Base-by-base conservation (phyloP, 2,329 filamentous ascomycete species). In the Botrytis cinerea region DNA sequence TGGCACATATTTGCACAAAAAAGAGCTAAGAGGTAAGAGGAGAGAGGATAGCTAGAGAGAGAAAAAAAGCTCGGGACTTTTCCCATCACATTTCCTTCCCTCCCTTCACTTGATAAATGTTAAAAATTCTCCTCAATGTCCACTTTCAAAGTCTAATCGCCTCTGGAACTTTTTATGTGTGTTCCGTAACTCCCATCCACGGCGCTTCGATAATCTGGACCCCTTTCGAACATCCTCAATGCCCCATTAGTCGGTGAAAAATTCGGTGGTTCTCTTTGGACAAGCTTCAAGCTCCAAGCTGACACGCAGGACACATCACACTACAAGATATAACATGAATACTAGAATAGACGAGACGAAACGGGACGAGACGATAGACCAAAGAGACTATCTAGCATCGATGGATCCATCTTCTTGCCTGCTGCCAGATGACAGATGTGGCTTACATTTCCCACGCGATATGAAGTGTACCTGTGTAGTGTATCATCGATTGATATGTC, bases 231-330 rank as follows among this genome's bases (percentile, higher is more conserved):
- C 61, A 54, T 35, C 25, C 32, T 35, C 20, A 64, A 43, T 20
- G 57, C 61, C 35, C 35, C 46, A n/a, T 35, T 64, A 28, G 54
- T 72, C 70, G 70, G 70, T 57, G 22, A 38, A 57, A 54, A 67
- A 59, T 48, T 72, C 70, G 70, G 70, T 67, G 20, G 48, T 43
- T 67, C 43, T 35, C 38, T 32, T 18, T 14, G 40, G n/a, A n/a
- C 22, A 43, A 28, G 16, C 35, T 28, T 57, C 32, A 68, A 28
- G 64, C 46, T 68, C 25, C 66, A 43, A 32, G 35, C 45, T 71
- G 69, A 71, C 25, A 66, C 32, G 69, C 69, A 71, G 59, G 54
- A 71, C 43, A 64, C 59, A 64, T 59, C 66, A 69, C 66, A 57
- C 51, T 28, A 28, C n/a, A 18, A 57, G 51, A 28, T 57, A 57